Evolutionary conservation across 345 rosid species (phyloP), one percentile per base, ranked within the genome.

Genomic region (Camelina sativa): DNA sequence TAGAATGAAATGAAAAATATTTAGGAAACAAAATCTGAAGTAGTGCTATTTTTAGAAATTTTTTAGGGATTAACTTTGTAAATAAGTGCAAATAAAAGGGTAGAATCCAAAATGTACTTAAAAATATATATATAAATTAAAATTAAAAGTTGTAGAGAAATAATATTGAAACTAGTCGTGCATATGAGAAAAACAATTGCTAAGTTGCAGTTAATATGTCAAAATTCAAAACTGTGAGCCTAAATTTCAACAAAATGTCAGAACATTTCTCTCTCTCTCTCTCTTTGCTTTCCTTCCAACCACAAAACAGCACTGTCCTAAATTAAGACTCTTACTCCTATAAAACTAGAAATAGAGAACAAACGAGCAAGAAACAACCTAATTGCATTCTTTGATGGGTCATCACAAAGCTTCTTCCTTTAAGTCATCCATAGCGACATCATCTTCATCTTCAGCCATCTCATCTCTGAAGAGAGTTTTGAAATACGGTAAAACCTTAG

Each of bases 381-480:
- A 53, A 53, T 15, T 20, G 57, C 47, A 44, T 19, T 73, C 20
- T 65, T 56, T 65, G 16, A 46, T 56, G 48, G 19, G 23, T 64
- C 50, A 76, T 76, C 67, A 64, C 53, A 55, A 59, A 56, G 77
- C 72, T 32, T 28, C 80, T 69, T 52, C 82, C 69, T 62, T 79
- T n/a, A 47, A 50, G 64, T 80, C 80, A 66, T 72, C 87, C 12
- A 56, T 2, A 35, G 69, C 77, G 54, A 86, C 89, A 23, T 91
- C 92, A 79, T 91, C 94, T 67, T 91, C 95, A n/a, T 90, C 96
- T 16, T 79, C 82, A 1, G 69, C 47, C 81, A 89, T 79, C 85
- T 91, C 96, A 66, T 91, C 83, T 82, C 50, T 90, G 46, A 91
- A 94, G 9, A 94, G 82, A 68, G 89, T 80, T 80, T 91, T 91